Evolutionary conservation across 2,329 filamentous ascomycete genomes (phyloP), one percentile per base, ranked within the genome.

Genomic region (Pezicula neosporulosa): DNA sequence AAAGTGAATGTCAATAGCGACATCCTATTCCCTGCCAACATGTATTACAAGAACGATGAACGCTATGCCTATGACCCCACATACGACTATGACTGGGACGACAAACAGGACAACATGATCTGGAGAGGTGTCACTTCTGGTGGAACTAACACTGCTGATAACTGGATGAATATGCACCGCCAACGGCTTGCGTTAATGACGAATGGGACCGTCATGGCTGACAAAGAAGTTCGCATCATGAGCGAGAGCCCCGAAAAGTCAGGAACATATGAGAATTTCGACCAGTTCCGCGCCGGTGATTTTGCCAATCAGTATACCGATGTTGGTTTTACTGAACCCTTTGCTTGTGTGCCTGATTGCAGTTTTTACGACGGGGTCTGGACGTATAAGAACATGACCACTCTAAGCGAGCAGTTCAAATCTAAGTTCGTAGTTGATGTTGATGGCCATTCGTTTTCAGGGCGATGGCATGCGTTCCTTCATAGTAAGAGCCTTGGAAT

Each of bases 401-500:
- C 58, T 71, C 76, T 84, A 56, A 64, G 70, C 3, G 66, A 80
- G 49, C 81, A 85, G 66, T 85, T 83, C 63, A 58, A 68, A 65
- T 24, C 76, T 70, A 92, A 90, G 65, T 89, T 82, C 63, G 74
- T 93, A 2, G 82, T 86, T 0, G 89, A 94, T 64, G 79, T 93
- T 50, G 89, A 93, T 66, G 89, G 89, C 28, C 85, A 87, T 69
- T 82, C 78, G 2, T 87, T 87, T 62, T 86, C 81, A 24, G 86
- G 85, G 1, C 79, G 86, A 6, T 89, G 85, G 62, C 76, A 84
- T 4, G 82, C 80, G 0, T 90, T 92, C 65, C 71, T 93, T 21
- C 76, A 80, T 33, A 87, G 82, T 28, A 87, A 82, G 2, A 85
- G 81, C 15, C 67, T 92, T 8, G 86, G 86, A 0, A 81, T 94